A percentile compares a stretch with the other conserved stretches of the same genome.
Evolutionary conservation across 768 basidiomycete species (phyloP).

Genomic region (Boletellus emodensis): DNA sequence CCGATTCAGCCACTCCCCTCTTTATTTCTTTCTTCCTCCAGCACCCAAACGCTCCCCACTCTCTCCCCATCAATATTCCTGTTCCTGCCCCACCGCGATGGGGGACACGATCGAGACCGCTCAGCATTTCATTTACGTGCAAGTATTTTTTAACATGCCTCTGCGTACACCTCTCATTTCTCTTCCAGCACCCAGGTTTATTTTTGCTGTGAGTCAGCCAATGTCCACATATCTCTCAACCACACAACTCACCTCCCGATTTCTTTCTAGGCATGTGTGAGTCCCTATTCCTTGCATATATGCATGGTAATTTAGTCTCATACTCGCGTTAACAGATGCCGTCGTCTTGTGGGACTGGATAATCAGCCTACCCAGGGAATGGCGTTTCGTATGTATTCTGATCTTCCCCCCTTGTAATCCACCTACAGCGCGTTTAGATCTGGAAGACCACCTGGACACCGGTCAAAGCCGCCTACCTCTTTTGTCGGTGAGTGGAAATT

Average conservation of each 20-base stretch:
- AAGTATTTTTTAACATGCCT: constrained; percentile 19
- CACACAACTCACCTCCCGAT: constrained; percentile 28
- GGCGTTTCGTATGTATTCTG: constrained; percentile 56
- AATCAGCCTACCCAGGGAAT: constrained; percentile 73
- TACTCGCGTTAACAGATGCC: constrained; percentile 47
- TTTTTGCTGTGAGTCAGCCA: constrained; percentile 69
- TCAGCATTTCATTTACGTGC: constrained; percentile 75
- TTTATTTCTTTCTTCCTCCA: constrained; percentile 26
- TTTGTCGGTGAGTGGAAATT: constrained; percentile 62
- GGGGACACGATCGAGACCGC: constrained; percentile 51
- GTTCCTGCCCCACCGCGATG: constrained; percentile 29
- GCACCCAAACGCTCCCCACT: constrained; percentile 4
- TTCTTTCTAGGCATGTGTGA: constrained; percentile 63
- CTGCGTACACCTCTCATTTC: constrained; percentile 10
- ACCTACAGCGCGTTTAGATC: constrained; percentile 41
- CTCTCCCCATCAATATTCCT: constrained; percentile 7
- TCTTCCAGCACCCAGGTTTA: constrained; percentile 58
- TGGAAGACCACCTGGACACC: constrained; percentile 85
- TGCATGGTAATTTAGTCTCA: constrained; percentile 5
- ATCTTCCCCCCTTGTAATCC: neutral
- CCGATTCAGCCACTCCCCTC: constrained; percentile 21
- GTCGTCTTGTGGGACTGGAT: constrained; percentile 86
- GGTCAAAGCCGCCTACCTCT: constrained; percentile 77
- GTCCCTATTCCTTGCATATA: constrained; percentile 21
- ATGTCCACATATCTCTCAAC: constrained; percentile 12